These are phyloP conservation scores for Populus pruinosa DNA, from an alignment of 345 rosid genomes.

Conservation along the genomic window DNA sequence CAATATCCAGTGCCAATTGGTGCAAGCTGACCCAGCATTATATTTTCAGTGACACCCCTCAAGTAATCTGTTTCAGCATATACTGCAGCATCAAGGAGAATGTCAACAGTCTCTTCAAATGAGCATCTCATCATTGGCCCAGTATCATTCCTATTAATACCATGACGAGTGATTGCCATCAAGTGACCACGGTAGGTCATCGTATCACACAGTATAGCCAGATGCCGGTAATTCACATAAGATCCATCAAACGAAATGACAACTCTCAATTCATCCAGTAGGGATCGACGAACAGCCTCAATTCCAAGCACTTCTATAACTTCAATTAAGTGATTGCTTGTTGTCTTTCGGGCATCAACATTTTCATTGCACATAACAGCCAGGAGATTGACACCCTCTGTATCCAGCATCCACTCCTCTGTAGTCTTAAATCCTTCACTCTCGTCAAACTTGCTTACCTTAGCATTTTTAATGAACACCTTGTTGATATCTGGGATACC, in stretches of 20 bases:
- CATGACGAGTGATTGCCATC: conserved; percentile 98
- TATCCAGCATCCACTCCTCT: conserved; percentile 98
- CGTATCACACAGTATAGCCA: conserved; percentile 94
- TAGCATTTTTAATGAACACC: conserved; percentile 81
- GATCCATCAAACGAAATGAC: conserved; percentile 99
- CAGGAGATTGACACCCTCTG: conserved; percentile 95
- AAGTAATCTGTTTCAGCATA: conserved; percentile 83
- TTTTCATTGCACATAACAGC: conserved; percentile 96
- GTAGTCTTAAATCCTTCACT: conserved; percentile 70
- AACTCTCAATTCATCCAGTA: conserved; percentile 89
- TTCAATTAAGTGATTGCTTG: conserved; percentile 94
- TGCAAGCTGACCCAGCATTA: conserved; percentile 96
- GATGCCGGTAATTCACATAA: conserved; percentile 92
- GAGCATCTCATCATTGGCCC: conserved; percentile 99
- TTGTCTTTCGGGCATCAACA: conserved; percentile 87
- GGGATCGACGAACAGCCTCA: conserved; percentile 92
- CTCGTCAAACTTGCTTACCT: conserved; percentile 76
- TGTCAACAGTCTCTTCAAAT: conserved; percentile 97
- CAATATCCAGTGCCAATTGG: conserved; percentile 96
- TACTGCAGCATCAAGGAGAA: conserved; percentile 95
- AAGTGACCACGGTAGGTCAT: conserved; percentile 98
- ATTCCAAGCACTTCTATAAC: conserved; percentile 95
- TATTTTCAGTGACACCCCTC: conserved; percentile 93
- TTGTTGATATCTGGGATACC: conserved; percentile 96
- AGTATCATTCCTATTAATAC: conserved; percentile 92